Evolutionary conservation across 2,329 filamentous ascomycete genomes (phyloP).

Genomic region (Fusarium concolor): DNA sequence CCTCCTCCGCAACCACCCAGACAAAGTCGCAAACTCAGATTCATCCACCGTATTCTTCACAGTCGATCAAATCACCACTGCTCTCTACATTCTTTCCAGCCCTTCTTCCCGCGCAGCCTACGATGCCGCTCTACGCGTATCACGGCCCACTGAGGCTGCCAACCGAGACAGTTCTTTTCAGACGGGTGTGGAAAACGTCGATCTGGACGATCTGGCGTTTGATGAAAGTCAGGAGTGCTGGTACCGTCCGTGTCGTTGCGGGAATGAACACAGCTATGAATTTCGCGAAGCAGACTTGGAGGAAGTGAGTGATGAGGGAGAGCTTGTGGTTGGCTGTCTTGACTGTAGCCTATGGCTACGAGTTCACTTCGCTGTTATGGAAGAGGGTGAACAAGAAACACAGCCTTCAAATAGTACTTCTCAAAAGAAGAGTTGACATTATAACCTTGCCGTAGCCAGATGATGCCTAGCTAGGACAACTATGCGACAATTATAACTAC

Average conservation of each 20-base stretch:
- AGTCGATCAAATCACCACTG: slow-evolving; percentile 72
- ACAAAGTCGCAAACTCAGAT: slow-evolving; percentile 57
- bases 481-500: background rate
- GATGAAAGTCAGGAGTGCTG: slow-evolving; percentile 63
- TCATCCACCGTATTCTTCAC: slow-evolving; percentile 61
- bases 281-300: slow-evolving; percentile 70
- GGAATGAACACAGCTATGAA: slow-evolving; percentile 69
- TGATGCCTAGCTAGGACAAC: background rate
- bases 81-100: slow-evolving; percentile 67
- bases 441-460: background rate
- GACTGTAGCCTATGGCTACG: slow-evolving; percentile 76
- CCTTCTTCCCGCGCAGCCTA: slow-evolving; percentile 63
- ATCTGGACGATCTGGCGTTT: slow-evolving; percentile 72
- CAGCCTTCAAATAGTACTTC: slow-evolving; percentile 13
- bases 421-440: slow-evolving; percentile 43
- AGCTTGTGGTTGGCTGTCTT: slow-evolving; percentile 72
- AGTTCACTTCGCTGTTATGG: slow-evolving; percentile 71
- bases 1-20: slow-evolving; percentile 74
- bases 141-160: slow-evolving; percentile 37
- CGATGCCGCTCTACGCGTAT: slow-evolving; percentile 60
- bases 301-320: slow-evolving; percentile 67
- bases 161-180: slow-evolving; percentile 54
- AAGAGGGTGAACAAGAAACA: slow-evolving; percentile 44
- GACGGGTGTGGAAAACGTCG: slow-evolving; percentile 71
- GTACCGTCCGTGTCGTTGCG: slow-evolving; percentile 71